Base-by-base conservation (phyloP, 257 asterid genomes). In the Scutellaria baicalensis region DNA sequence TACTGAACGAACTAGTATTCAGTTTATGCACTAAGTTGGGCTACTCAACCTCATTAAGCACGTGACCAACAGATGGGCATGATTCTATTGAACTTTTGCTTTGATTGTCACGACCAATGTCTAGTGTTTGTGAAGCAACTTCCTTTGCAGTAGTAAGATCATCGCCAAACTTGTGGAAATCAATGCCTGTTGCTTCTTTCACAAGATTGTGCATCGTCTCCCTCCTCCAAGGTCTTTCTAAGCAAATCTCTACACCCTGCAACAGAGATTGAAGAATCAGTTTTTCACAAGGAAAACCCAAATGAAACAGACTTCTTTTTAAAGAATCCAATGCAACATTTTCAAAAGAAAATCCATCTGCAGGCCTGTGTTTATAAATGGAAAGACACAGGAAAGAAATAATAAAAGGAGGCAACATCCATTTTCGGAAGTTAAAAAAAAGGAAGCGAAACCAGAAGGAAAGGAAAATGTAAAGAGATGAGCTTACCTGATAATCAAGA, bases 161-260 rank as follows among this genome's bases (percentile, higher is more conserved):
- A 45, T 83, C 83, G 23, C 86, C 86, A 49, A 87, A 86, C 76
- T 72, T 36, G 47, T 58, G 64, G 81, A 91, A 93, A 73, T 91
- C 96, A 72, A 93, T 87, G 67, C 96, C 89, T 1, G 90, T 86
- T 59, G 89, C 90, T 81, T 93, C 96, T 86, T 84, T 83, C 75
- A 93, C 99, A 57, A 93, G 97, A 86, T 86, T 82, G 70, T 91
- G 95, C 99, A 93, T 93, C 67, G 99, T 85, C 75, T 91, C 99
- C 82, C 90, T 87, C 86, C 96, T 93, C 96, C 97, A 93, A 51
- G 97, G 99, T 79, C 88, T 87, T 85, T 89, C 95, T 81, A 93
- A 86, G 81, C 88, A 83, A 78, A 93, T 89, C 81, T 83, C 96
- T 58, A 58, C 77, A 72, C 96, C 97, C 97, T 93, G 74, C 78